Evolutionary conservation across 805 yeast species (phyloP).

Genomic region (Zygotorulaspora danielsina): DNA sequence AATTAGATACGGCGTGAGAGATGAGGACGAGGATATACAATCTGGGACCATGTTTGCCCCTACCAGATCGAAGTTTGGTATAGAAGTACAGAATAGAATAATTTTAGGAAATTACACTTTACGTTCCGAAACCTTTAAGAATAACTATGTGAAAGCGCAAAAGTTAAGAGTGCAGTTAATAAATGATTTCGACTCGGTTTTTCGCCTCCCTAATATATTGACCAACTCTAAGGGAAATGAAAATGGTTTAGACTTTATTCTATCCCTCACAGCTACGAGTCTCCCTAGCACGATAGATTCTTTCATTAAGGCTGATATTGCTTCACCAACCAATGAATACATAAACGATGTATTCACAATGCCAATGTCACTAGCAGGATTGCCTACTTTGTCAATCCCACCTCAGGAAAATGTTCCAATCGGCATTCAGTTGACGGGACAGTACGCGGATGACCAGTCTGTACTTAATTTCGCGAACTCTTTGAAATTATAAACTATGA

Average conservation of each 20-base stretch:
- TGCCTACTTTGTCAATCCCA: conserved; percentile 83
- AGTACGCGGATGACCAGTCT: conserved; percentile 71
- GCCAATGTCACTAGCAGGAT: conserved; percentile 87
- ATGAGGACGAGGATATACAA: conserved; percentile 32
- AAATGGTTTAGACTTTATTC: conserved; percentile 58
- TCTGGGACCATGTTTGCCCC: conserved; percentile 45
- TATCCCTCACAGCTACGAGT: conserved; percentile 68
- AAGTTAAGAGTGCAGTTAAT: conserved; percentile 56
- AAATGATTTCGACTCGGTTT: conserved; percentile 61
- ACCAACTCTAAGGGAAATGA: conserved; percentile 18
- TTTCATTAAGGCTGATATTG: conserved; percentile 35
- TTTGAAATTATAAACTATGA: background rate
- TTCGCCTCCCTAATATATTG: conserved; percentile 47
- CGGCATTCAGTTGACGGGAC: conserved; percentile 83
- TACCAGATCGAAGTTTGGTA: conserved; percentile 67
- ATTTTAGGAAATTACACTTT: conserved; percentile 82
- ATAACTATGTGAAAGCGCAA: conserved; percentile 76
- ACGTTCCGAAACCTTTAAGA: conserved; percentile 63
- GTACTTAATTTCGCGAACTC: conserved; percentile 43
- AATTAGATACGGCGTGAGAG: conserved; percentile 68
- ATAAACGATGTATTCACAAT: conserved; percentile 81
- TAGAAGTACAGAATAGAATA: conserved; percentile 79
- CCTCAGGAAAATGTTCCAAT: conserved; percentile 37
- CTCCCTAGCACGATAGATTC: conserved; percentile 51
- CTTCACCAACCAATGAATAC: conserved; percentile 56